phyloP scores from a whole-genome alignment of 371 early-diverging fungal species.

The Mucor racemosus region DNA sequence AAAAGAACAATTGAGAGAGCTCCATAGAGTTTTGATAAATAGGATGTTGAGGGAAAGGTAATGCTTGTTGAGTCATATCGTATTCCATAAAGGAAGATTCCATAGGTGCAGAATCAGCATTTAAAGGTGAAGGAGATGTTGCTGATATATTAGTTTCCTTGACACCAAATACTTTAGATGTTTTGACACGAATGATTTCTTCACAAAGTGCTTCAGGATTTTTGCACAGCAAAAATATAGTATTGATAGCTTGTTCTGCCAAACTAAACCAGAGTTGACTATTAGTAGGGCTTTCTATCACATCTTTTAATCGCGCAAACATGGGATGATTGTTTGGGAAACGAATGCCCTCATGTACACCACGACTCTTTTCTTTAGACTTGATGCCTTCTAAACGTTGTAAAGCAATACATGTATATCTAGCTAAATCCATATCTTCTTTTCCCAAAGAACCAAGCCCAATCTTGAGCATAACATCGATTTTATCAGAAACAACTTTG shows the following conservation, averaged over 20 bases:
- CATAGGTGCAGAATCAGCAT: not conserved
- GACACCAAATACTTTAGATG: conserved; percentile 58
- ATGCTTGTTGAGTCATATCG: conserved; percentile 34
- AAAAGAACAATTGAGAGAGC: conserved; percentile 85
- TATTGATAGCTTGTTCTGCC: conserved; percentile 91
- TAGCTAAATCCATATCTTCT: conserved; percentile 77
- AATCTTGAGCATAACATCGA: conserved; percentile 80
- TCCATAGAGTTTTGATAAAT: conserved; percentile 65
- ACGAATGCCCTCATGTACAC: conserved; percentile 67
- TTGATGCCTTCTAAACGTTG: conserved; percentile 72
- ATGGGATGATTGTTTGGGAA: conserved; percentile 77
- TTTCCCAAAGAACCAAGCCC: conserved; percentile 88
- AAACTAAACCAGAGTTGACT: conserved; percentile 84
- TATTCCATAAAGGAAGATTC: conserved; percentile 39
- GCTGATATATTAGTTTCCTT: not conserved
- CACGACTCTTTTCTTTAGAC: conserved; percentile 55
- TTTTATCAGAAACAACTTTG: conserved; percentile 78
- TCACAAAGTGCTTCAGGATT: conserved; percentile 85
- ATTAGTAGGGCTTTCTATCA: conserved; percentile 65
- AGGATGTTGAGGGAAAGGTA: conserved; percentile 35
- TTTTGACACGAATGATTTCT: conserved; percentile 70
- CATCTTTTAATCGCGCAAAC: conserved; percentile 63
- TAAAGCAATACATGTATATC: conserved; percentile 89
- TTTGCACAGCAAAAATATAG: conserved; percentile 85
- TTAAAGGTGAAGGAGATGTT: conserved; percentile 13